Evolutionary conservation across 768 basidiomycete species (phyloP).

Genomic region (Leccinum sublutescens): DNA sequence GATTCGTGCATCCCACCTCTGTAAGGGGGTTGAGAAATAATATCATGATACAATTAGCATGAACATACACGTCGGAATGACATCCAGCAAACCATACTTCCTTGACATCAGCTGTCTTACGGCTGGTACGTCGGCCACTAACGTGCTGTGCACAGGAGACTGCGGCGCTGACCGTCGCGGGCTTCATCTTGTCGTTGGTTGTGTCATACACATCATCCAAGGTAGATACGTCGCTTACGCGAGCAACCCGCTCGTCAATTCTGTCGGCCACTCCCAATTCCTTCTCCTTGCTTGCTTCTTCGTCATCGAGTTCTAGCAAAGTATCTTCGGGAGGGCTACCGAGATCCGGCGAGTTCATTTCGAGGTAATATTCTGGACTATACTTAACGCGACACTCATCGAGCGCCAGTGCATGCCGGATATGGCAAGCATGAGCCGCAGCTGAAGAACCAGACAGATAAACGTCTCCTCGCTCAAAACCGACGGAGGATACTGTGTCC

Average conservation of each 20-base stretch:
- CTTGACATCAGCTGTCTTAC: conserved; percentile 30
- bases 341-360: conserved; percentile 25
- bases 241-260: background rate
- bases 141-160: background rate
- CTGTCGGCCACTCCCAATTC: background rate
- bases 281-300: background rate
- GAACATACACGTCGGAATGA: conserved; percentile 34
- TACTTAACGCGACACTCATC: conserved; percentile 61
- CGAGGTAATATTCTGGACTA: conserved; percentile 39
- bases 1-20: conserved; percentile 18
- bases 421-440: conserved; percentile 51
- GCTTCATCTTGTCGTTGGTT: background rate
- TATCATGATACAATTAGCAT: background rate
- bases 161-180: background rate
- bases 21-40: background rate
- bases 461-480: conserved; percentile 44
- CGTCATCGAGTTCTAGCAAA: conserved; percentile 17
- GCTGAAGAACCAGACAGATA: conserved; percentile 53
- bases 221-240: conserved; percentile 1
- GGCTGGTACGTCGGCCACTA: background rate
- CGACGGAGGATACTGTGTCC: conserved; percentile 67
- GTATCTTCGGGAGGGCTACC: conserved; percentile 14
- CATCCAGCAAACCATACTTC: conserved; percentile 32
- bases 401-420: conserved; percentile 62
- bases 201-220: background rate